phyloP scores from a whole-genome alignment of 2,329 filamentous ascomycete genomes.

The Capronia epimyces region DNA sequence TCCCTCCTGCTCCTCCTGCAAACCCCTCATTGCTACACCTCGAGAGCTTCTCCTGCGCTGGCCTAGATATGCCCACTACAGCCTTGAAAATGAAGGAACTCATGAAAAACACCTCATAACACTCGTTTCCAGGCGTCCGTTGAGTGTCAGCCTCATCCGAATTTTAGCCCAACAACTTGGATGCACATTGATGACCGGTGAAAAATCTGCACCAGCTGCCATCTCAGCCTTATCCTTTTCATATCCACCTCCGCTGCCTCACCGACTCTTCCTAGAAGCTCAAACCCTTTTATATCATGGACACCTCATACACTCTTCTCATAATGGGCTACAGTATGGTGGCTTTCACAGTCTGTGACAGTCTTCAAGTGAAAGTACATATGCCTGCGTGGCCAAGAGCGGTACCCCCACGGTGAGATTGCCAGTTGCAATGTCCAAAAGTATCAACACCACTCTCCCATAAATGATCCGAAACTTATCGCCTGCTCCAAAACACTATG shows the following conservation, averaged over 20 bases:
- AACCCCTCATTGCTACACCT: slow-evolving; percentile 13
- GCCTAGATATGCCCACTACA: slow-evolving; percentile 6
- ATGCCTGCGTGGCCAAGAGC: not conserved
- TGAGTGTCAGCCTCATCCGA: not conserved
- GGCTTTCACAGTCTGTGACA: not conserved
- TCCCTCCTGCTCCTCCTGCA: slow-evolving; percentile 4
- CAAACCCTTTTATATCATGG: not conserved
- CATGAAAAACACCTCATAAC: slow-evolving; percentile 10
- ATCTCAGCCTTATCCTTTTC: not conserved
- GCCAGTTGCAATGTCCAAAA: not conserved
- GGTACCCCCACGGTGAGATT: no score
- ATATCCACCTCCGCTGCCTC: not conserved
- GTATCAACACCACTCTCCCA: no score
- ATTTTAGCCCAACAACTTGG: not conserved
- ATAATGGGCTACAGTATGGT: not conserved
- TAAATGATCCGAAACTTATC: no score
- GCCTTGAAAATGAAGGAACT: slow-evolving; percentile 3
- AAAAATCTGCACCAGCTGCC: not conserved
- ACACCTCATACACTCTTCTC: not conserved
- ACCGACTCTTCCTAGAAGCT: not conserved
- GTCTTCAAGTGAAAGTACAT: not conserved
- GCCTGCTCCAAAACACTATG: no score
- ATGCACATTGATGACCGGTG: not conserved
- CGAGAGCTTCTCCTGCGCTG: slow-evolving; percentile 20
- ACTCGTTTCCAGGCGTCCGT: not conserved